Evolutionary conservation across 2,329 filamentous ascomycete genomes (phyloP).

Genomic region (Sporothrix phasma): DNA sequence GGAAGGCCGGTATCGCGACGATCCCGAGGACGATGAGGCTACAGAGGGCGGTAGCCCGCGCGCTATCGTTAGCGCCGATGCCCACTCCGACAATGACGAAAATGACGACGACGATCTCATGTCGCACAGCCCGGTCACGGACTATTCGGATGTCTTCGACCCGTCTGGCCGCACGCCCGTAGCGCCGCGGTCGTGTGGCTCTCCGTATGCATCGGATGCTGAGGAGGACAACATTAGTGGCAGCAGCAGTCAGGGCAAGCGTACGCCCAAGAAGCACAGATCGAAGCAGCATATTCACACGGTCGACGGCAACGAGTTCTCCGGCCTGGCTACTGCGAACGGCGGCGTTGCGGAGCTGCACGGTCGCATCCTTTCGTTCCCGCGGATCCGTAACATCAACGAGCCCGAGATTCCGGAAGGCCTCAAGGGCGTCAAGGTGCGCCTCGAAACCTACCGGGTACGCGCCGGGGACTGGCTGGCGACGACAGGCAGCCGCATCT

Average conservation of each 20-base stretch:
- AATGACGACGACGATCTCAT: conserved; percentile 28
- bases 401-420: conserved; percentile 34
- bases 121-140: conserved; percentile 27
- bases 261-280: conserved; percentile 21
- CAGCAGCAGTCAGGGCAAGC: conserved; percentile 11
- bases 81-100: conserved; percentile 3
- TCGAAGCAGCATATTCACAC: conserved; percentile 25
- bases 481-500: conserved; percentile 21
- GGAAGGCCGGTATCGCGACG: conserved; percentile 50
- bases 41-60: conserved; percentile 37
- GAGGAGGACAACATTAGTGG: conserved; percentile 27
- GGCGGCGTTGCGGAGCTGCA: conserved; percentile 26
- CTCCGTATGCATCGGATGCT: conserved; percentile 40
- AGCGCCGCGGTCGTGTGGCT: conserved; percentile 39
- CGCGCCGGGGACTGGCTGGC: conserved; percentile 12
- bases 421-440: conserved; percentile 32
- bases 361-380: conserved; percentile 51
- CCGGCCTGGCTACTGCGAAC: conserved; percentile 20
- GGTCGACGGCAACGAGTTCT: conserved; percentile 19
- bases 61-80: conserved; percentile 27
- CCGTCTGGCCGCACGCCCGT: conserved; percentile 48
- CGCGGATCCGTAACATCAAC: conserved; percentile 39
- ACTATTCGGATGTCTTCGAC: conserved; percentile 41
- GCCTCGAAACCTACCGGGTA: conserved; percentile 25
- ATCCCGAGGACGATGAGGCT: conserved; percentile 31